Evolutionary conservation across 129 eudicot species (phyloP), one percentile per base, ranked within the genome.

Genomic region (Heracleum sosnowskyi): DNA sequence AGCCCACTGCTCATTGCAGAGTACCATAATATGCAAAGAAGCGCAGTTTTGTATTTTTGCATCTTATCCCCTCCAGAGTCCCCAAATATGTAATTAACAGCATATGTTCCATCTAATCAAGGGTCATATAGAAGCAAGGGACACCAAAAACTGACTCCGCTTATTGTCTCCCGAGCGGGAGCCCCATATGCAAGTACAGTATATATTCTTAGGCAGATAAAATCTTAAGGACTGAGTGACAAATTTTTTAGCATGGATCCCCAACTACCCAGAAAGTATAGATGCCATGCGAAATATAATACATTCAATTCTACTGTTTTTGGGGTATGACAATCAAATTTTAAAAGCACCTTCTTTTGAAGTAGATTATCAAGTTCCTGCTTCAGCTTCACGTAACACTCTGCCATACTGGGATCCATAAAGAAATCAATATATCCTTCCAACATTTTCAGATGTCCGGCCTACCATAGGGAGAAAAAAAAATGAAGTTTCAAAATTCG

Each of bases 371-470:
- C 89, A 69, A 92, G 90, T 84, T 96, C 97, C 79, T 87, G 86
- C 81, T 90, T 96, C 57, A 96, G 90, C 86, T 84, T 96, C 85
- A 89, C 81, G 74, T 87, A 96, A 77, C 95, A 84, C 72, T 96
- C 97, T 4, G 95, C 95, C 85, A 92, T 73, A 49, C 82, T 85
- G 81, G 95, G 97, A 87, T 96, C 90, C 99, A 96, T 92, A 79
- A 96, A 96, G 79, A 96, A 96, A 53, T 96, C 99, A 69, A 92
- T 79, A 79, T 92, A 96, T 63, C 97, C 99, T 68, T 87, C 88
- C 79, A 96, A 83, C 99, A 96, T 90, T 83, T 90, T 90, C 88
- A 96, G 46, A 79, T 96, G 94, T 47, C 99, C 99, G 53, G 93
- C 87, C 99, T 92, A 75, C 15, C 77, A 69, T 81, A 29, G 16